A percentile compares a stretch with the other conserved stretches of the same genome.
These are phyloP conservation scores for Cutaneotrichosporon sp. DNA, from an alignment of 1,284 basidiomycete species.

Conservation along the genomic window DNA sequence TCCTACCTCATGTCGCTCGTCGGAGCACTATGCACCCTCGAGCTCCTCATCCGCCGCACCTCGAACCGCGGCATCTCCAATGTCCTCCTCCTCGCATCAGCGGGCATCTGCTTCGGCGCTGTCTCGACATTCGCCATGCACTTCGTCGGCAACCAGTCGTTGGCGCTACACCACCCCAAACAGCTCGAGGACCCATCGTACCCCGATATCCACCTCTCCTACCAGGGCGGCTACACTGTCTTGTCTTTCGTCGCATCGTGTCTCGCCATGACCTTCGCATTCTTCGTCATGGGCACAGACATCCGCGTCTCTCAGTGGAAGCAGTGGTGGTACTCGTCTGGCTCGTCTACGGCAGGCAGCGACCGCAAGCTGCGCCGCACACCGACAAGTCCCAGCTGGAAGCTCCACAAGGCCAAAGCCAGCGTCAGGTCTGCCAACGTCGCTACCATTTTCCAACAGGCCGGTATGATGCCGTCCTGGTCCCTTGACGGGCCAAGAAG, in stretches of 20 bases:
- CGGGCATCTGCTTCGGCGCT: constrained; percentile 54
- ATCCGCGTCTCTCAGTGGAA: constrained; percentile 28
- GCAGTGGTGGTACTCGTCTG: constrained; percentile 33
- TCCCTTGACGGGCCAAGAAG: constrained; percentile 26
- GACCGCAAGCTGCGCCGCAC: constrained; percentile 12
- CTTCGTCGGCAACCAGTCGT: constrained; percentile 55
- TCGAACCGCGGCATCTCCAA: constrained; percentile 53
- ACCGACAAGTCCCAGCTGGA: constrained; percentile 39
- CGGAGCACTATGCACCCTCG: constrained; percentile 54
- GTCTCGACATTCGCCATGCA: constrained; percentile 56
- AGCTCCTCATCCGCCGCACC: constrained; percentile 52
- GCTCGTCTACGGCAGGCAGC: neutral
- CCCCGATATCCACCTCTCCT: constrained; percentile 46
- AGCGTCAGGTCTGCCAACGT: constrained; percentile 27
- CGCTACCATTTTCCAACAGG: constrained; percentile 35
- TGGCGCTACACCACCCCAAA: constrained; percentile 48
- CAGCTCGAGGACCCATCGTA: constrained; percentile 24
- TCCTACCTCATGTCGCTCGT: constrained; percentile 52
- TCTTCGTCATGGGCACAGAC: constrained; percentile 55
- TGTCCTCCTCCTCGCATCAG: constrained; percentile 48
- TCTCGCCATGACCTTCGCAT: constrained; percentile 54
- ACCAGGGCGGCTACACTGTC: constrained; percentile 53
- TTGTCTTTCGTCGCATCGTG: constrained; percentile 54
- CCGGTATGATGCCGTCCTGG: constrained; percentile 40
- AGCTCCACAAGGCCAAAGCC: constrained; percentile 29